These are phyloP conservation scores for Penicillium paradoxum DNA, from an alignment of 495 filamentous ascomycete genomes.

Conservation along the genomic window DNA sequence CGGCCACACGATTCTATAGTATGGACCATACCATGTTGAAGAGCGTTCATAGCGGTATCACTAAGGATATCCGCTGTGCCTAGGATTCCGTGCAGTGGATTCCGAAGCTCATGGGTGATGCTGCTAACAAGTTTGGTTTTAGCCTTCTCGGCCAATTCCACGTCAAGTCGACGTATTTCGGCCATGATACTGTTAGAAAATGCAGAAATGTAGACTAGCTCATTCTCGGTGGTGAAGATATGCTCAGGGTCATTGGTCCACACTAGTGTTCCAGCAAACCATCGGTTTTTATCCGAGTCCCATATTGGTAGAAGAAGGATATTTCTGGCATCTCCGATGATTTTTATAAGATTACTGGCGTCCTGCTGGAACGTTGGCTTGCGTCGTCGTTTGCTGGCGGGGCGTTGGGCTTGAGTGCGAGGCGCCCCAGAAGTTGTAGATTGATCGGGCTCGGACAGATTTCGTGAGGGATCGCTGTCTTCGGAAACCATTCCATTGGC, in stretches of 20 bases:
- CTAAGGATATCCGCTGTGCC: constrained; percentile 57
- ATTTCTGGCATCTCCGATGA: constrained; percentile 19
- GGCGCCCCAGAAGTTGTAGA: neutral
- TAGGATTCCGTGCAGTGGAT: constrained; percentile 61
- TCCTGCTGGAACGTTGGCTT: constrained; percentile 13
- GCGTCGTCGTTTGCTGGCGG: constrained; percentile 18
- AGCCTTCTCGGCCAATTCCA: constrained; percentile 42
- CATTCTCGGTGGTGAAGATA: constrained; percentile 37
- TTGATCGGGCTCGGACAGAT: neutral
- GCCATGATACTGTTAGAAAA: constrained; percentile 61
- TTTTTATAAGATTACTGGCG: constrained; percentile 17
- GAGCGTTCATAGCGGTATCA: constrained; percentile 50
- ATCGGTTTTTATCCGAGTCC: constrained; percentile 53
- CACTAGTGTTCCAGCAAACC: constrained; percentile 56
- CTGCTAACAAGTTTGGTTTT: constrained; percentile 66
- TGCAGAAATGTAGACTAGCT: constrained; percentile 47
- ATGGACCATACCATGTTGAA: constrained; percentile 54
- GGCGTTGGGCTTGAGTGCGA: constrained; percentile 31
- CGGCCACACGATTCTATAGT: constrained; percentile 63
- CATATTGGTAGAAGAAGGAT: constrained; percentile 48
- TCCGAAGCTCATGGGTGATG: constrained; percentile 66
- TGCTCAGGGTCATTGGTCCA: constrained; percentile 46
- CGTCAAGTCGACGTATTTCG: constrained; percentile 51
- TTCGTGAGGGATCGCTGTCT: constrained; percentile 10
- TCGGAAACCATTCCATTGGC: constrained; percentile 27